Evolutionary conservation across 306 rosid genomes (phyloP), one percentile per base, ranked within the genome.

Genomic region (Corylus heterophylla): DNA sequence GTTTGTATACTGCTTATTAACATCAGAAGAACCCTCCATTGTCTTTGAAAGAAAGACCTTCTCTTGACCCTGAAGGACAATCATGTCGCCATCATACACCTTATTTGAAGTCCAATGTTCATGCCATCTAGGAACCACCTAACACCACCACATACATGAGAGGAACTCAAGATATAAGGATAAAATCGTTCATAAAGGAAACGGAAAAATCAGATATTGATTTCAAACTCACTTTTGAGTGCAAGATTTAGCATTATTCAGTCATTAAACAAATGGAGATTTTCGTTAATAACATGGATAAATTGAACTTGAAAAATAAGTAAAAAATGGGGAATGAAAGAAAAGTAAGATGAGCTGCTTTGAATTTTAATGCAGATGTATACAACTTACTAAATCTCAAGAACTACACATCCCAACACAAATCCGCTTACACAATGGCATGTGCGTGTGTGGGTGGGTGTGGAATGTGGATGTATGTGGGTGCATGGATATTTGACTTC

Each of bases 61-160:
- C 87, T 95, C 98, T 83, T 95, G 98, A 39, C 98, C 98, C 84
- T 95, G 98, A 77, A 95, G 98, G 71, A 95, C 98, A 77, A 95
- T 92, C 98, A 92, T 95, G 84, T 95, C 98, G 22, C 98, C 98
- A 70, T 95, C 98, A 72, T 95, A 95, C 54, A 95, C 98, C 83
- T 87, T 89, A 83, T 95, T 95, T 67, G 98, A 91, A 27, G 98
- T 92, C 98, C 98, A 95, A 83, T 95, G 98, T 80, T 95, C 98
- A n/a, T 86, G 87, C 98, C 98, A 95, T 80, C 98, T 85, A 50
- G 98, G 98, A 80, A 92, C 86, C 59, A 92, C 89, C 98, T 94
- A 86, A 69, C n/a, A 87, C 70, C 73, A 79, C 44, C 22, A 37
- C 56, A 69, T 16, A n/a, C 67, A 68, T 48, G 50, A 66, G 68